Percentiles rank a stretch among this genome's conserved stretches.
Evolutionary conservation across 805 yeast species (phyloP).

Genomic region (Maudiozyma barnettii): DNA sequence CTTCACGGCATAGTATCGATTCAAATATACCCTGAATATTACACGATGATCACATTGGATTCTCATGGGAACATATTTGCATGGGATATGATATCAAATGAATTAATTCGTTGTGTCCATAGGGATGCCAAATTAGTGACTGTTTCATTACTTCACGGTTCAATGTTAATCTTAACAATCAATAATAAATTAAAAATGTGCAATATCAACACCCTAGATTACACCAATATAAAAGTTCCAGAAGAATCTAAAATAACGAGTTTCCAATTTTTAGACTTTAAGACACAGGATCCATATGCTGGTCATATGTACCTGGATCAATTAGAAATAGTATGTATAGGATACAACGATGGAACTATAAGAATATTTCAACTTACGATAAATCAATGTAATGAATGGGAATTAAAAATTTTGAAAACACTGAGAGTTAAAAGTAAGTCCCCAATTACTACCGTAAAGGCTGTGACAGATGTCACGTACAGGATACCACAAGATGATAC

Average conservation of each 20-base stretch:
- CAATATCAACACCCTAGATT: constrained; percentile 46
- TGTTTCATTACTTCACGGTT: constrained; percentile 48
- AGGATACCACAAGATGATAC: background rate
- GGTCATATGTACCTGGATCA: constrained; percentile 34
- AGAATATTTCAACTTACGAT: constrained; percentile 27
- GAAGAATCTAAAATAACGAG: constrained; percentile 17
- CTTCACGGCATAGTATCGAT: constrained; percentile 37
- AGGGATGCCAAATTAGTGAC: constrained; percentile 28
- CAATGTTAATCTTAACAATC: constrained; percentile 32
- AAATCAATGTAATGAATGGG: constrained; percentile 16
- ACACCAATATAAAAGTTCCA: constrained; percentile 20
- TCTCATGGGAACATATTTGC: constrained; percentile 42
- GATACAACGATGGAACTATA: constrained; percentile 28
- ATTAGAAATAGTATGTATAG: constrained; percentile 30
- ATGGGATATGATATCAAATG: constrained; percentile 56
- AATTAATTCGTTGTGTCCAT: constrained; percentile 36
- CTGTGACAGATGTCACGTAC: constrained; percentile 5
- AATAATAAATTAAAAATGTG: constrained; percentile 23
- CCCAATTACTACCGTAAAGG: constrained; percentile 11
- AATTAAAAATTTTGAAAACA: constrained; percentile 12
- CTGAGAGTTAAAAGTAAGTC: constrained; percentile 16
- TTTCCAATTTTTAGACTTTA: constrained; percentile 20
- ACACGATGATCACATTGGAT: constrained; percentile 48
- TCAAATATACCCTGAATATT: constrained; percentile 41
- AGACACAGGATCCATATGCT: constrained; percentile 6